Conservation (phyloP, 306 rosid species). For the Vicia sativa region DNA sequence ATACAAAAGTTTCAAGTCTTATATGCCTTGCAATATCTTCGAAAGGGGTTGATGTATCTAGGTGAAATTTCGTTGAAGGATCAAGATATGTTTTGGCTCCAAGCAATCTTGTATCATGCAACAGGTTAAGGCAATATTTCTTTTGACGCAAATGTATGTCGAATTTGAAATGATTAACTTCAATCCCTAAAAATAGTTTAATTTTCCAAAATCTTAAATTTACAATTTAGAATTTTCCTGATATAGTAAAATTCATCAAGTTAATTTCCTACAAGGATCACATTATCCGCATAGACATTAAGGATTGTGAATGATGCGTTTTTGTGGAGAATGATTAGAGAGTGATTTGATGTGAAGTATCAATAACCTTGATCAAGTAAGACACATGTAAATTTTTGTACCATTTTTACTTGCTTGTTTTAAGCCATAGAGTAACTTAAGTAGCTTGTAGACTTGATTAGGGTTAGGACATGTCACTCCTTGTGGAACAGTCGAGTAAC, state of each 20-base stretch:
- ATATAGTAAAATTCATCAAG: not conserved
- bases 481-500: too few relatives aligned
- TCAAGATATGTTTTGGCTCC: not conserved
- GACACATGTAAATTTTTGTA: too few relatives aligned
- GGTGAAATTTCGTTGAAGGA: too few relatives aligned
- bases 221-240: not conserved
- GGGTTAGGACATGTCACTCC: too few relatives aligned
- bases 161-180: not conserved
- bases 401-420: too few relatives aligned
- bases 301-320: too few relatives aligned
- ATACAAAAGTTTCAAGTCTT: not conserved
- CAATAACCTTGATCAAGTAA: too few relatives aligned
- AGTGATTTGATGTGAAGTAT: too few relatives aligned
- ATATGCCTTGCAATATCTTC: not conserved
- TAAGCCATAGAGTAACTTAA: too few relatives aligned
- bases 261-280: not conserved
- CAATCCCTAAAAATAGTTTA: not conserved
- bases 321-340: too few relatives aligned
- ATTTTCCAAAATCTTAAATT: not conserved
- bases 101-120: not conserved
- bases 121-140: not conserved
- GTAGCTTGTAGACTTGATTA: too few relatives aligned
- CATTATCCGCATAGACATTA: not conserved
- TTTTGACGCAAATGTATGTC: not conserved
- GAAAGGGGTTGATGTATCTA: accelerated